Conservation (phyloP, 306 rosid genomes). For the Cucumis sativus region Cucumber_9930_V3 NC_026657.2:26845001-26845500, state of each 20-base stretch:
- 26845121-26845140: slow-evolving; percentile 87
- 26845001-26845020: slow-evolving; percentile 12
- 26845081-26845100: neutral
- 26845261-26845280: neutral
- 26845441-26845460: too few species aligned
- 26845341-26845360: neutral
- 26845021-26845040: slow-evolving; percentile 87
- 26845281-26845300: neutral
- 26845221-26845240: slow-evolving; percentile 92
- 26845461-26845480: too few species aligned
- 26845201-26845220: slow-evolving; percentile 82
- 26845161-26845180: slow-evolving; percentile 77
- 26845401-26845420: too few species aligned
- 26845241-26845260: slow-evolving; percentile 27
- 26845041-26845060: slow-evolving; percentile 26
- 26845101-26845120: slow-evolving; percentile 3
- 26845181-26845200: slow-evolving; percentile 79
- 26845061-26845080: slow-evolving; percentile 3
- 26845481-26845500: too few species aligned
- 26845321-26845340: neutral
- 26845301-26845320: neutral
- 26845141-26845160: slow-evolving; percentile 96
- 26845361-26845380: neutral
- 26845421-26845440: too few species aligned
- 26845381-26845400: too few species aligned